A percentile compares a stretch with the other conserved stretches of the same genome.
Evolutionary conservation across 2,329 filamentous ascomycete species (phyloP).

Genomic region (Apiospora aurea): DNA sequence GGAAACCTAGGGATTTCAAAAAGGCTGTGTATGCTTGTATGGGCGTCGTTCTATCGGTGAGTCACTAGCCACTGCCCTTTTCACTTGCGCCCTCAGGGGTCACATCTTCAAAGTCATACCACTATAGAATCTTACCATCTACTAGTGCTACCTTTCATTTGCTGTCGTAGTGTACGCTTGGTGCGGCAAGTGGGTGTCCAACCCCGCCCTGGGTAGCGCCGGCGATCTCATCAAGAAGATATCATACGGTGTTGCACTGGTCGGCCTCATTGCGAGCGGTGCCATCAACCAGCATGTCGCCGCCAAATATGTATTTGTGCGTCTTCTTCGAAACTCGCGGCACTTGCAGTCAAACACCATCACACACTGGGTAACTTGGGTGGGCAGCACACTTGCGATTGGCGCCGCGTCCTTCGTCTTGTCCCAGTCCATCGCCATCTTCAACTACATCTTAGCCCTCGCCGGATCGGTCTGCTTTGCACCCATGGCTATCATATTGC

Average conservation of each 20-base stretch:
- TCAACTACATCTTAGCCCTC: slow-evolving; percentile 29
- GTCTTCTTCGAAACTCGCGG: slow-evolving; percentile 39
- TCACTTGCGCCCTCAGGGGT: background rate
- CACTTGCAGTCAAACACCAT: slow-evolving; percentile 41
- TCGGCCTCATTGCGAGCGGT: slow-evolving; percentile 57
- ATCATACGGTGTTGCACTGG: slow-evolving; percentile 64
- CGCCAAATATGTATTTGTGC: slow-evolving; percentile 45
- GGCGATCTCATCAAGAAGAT: slow-evolving; percentile 67
- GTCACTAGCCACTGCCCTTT: background rate
- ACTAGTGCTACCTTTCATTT: slow-evolving; percentile 58
- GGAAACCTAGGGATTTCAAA: slow-evolving; percentile 61
- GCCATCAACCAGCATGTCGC: slow-evolving; percentile 42
- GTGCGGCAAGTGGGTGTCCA: slow-evolving; percentile 68
- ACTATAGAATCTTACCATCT: background rate
- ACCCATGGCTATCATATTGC: slow-evolving; percentile 29
- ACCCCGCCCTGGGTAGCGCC: slow-evolving; percentile 67
- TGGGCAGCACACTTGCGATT: slow-evolving; percentile 35
- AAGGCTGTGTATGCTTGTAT: slow-evolving; percentile 62
- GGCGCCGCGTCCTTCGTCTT: slow-evolving; percentile 29
- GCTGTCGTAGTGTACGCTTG: slow-evolving; percentile 67
- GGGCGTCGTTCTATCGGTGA: slow-evolving; percentile 37
- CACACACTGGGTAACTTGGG: slow-evolving; percentile 42
- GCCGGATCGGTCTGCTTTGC: slow-evolving; percentile 30
- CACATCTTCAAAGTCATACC: background rate
- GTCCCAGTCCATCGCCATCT: slow-evolving; percentile 30